Conservation (phyloP, 345 rosid genomes). For the Camelina neglecta region DNA sequence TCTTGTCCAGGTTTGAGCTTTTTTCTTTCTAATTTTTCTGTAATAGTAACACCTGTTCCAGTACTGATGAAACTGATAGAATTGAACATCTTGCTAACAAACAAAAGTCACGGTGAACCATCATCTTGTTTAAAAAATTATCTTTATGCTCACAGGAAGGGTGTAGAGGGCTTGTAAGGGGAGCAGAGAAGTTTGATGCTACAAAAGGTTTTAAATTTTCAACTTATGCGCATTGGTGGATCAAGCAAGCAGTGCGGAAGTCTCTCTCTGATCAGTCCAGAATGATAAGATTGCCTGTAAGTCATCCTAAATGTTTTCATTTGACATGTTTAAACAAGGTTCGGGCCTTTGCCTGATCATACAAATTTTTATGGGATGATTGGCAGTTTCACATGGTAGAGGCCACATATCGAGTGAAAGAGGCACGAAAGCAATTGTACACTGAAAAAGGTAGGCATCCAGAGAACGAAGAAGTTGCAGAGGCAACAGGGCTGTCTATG, state of each 20-base stretch:
- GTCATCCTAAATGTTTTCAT: slow-evolving; percentile 27
- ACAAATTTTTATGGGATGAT: slow-evolving; percentile 5
- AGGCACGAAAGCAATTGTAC: slow-evolving; percentile 77
- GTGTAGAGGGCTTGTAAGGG: slow-evolving; percentile 89
- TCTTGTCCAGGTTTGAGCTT: slow-evolving; percentile 80
- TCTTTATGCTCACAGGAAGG: slow-evolving; percentile 70
- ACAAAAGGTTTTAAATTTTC: slow-evolving; percentile 97
- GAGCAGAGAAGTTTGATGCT: slow-evolving; percentile 93
- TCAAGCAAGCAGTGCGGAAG: slow-evolving; percentile 87
- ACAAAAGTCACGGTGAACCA: neutral
- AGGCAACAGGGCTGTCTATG: slow-evolving; percentile 87
- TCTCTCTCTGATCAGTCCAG: slow-evolving; percentile 88
- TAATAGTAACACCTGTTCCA: neutral
- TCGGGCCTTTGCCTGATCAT: slow-evolving; percentile 17
- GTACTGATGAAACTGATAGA: neutral
- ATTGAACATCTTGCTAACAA: slow-evolving; percentile 21
- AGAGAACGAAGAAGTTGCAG: slow-evolving; percentile 83
- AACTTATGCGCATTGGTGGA: slow-evolving; percentile 99
- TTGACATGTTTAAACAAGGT: neutral
- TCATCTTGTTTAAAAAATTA: neutral
- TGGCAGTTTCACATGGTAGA: slow-evolving; percentile 94
- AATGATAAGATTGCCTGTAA: slow-evolving; percentile 86
- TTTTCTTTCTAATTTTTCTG: neutral
- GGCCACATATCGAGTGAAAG: slow-evolving; percentile 88
- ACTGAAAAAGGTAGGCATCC: slow-evolving; percentile 74